Conservation (phyloP, 257 asterid species). For the Ehretia macrophylla region DNA sequence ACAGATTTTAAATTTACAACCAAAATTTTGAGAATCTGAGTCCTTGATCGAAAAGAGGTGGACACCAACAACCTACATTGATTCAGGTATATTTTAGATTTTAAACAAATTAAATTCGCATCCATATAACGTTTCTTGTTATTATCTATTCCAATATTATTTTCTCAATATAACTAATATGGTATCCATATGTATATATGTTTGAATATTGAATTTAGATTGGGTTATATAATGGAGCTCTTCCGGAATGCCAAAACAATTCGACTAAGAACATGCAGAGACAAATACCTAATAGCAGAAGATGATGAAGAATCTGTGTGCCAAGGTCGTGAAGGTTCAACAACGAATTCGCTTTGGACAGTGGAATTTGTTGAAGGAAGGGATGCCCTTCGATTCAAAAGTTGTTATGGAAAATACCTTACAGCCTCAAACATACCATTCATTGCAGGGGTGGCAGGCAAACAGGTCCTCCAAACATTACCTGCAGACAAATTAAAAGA, state of each 20-base stretch:
- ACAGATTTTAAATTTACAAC: too few species aligned
- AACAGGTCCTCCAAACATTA: constrained; percentile 43
- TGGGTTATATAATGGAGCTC: constrained; percentile 54
- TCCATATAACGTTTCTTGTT: not conserved
- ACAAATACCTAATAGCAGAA: constrained; percentile 55
- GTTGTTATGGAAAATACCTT: constrained; percentile 62
- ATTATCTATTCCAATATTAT: too few species aligned
- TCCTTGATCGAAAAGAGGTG: too few species aligned
- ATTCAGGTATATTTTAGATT: not conserved
- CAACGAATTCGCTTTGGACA: constrained; percentile 42
- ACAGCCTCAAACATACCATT: constrained; percentile 57
- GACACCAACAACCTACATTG: not conserved
- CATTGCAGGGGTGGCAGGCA: constrained; percentile 47
- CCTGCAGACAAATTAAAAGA: constrained; percentile 24
- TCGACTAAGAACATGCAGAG: constrained; percentile 45
- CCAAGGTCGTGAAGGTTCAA: constrained; percentile 44
- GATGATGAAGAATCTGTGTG: constrained; percentile 42
- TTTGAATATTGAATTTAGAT: not conserved
- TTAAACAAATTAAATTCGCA: too few species aligned
- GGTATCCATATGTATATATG: too few species aligned
- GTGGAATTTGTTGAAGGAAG: constrained; percentile 41
- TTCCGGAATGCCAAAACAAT: constrained; percentile 44
- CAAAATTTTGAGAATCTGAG: too few species aligned
- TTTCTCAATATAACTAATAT: not conserved
- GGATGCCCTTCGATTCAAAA: constrained; percentile 37